phyloP scores from a whole-genome alignment of 176 grass and related monocot genomes.

The Juncus inflexus region DNA sequence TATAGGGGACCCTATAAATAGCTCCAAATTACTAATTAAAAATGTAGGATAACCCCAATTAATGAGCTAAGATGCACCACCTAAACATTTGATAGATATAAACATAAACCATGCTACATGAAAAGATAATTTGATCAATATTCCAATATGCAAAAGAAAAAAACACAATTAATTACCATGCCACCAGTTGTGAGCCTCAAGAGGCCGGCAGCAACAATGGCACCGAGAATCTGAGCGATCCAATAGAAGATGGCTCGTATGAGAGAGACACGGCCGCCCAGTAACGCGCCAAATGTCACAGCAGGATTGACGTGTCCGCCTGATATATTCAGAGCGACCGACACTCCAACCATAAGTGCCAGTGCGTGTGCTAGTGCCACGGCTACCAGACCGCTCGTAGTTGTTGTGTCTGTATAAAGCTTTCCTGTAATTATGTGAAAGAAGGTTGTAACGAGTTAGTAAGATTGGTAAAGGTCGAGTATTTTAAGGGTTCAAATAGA shows the following conservation, averaged over 20 bases:
- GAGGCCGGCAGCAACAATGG: constrained; percentile 54
- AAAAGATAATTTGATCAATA: neutral
- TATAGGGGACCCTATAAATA: too few species aligned
- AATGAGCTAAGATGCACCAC: too few species aligned
- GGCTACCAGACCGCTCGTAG: constrained; percentile 52
- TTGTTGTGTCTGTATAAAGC: constrained; percentile 64
- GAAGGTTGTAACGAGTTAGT: neutral
- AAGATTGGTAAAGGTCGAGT: too few species aligned
- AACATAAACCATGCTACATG: neutral
- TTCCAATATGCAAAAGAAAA: neutral
- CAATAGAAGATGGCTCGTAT: constrained; percentile 67
- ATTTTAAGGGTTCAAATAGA: too few species aligned
- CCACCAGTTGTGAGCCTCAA: constrained; percentile 72
- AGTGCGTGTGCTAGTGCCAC: constrained; percentile 75
- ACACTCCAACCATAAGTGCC: constrained; percentile 48
- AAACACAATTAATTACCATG: constrained; percentile 29
- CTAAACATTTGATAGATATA: too few species aligned
- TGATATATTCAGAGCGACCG: constrained; percentile 64
- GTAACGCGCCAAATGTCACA: constrained; percentile 69
- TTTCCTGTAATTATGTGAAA: constrained; percentile 42
- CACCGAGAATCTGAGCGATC: constrained; percentile 78
- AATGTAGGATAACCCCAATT: too few species aligned
- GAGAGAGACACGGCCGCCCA: constrained; percentile 68
- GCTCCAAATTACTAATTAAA: too few species aligned
- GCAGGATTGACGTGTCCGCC: constrained; percentile 93